A percentile compares a stretch with the other conserved stretches of the same genome.
Evolutionary conservation across 208 protist genomes (phyloP).

Genomic region (Acanthamoeba lenticulata): DNA sequence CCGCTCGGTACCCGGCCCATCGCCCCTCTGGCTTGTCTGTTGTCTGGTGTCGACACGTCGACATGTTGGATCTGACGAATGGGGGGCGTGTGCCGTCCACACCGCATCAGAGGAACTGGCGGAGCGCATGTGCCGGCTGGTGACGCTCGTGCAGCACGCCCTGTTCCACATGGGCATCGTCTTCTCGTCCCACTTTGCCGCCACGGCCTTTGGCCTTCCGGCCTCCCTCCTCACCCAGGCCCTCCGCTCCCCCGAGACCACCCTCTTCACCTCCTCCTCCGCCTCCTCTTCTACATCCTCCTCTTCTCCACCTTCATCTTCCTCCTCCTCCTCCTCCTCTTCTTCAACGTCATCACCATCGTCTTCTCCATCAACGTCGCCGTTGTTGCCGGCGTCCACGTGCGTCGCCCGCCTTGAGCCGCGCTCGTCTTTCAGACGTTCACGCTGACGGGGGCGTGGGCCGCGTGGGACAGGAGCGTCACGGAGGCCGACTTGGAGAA

Average conservation of each 20-base stretch:
- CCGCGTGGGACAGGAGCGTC: background rate
- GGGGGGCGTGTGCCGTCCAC: no score
- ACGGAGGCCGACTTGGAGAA: background rate
- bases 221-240: background rate
- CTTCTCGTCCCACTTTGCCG: background rate
- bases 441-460: no score
- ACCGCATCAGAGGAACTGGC: background rate
- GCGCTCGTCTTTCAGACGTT: no score
- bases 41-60: background rate
- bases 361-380: no score
- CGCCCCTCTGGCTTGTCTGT: no score
- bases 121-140: background rate
- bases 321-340: no score
- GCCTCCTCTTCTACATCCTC: no score
- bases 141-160: background rate
- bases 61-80: no score
- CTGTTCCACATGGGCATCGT: background rate
- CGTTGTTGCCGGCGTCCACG: no score
- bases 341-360: no score
- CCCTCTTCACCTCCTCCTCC: background rate
- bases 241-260: background rate
- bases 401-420: no score
- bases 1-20: background rate
- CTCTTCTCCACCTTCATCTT: no score
- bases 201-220: background rate